Evolutionary conservation across 176 grass and related monocot genomes (phyloP), one percentile per base, ranked within the genome.

Genomic region (Rhynchospora pubera): DNA sequence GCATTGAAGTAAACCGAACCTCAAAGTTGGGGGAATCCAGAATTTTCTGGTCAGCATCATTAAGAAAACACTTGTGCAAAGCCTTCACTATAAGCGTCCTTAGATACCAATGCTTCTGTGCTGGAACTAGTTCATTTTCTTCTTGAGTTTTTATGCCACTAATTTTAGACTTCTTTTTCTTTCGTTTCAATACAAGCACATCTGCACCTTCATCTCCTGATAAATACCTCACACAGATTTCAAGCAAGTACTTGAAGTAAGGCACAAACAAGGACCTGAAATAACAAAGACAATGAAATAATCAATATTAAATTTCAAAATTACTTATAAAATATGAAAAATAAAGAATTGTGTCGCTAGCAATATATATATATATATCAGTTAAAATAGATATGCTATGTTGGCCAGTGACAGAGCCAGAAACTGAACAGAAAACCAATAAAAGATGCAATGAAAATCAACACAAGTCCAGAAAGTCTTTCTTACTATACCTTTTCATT

Each of bases 191-290:
- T 72, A 53, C 67, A 28, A 65, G 43, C 78, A 84, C 83, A 79
- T 77, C 57, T 62, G 52, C 63, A 89, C 85, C 85, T 80, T 90
- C 79, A 57, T 58, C 55, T 30, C 70, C 90, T 47, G 87, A 88
- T 45, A 98, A 88, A 87, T 83, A 91, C 62, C 72, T 89, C 62
- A 98, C 65, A 51, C 85, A 94, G 81, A 81, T 89, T 78, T 93
- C 87, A 2, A 98, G 79, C 80, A 98, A 88, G 84, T 93, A 91
- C 79, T 98, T 94, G 90, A 92, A 98, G 86, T 98, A 98, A 76
- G 95, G 95, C 89, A 88, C 89, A 84, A 98, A 94, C 57, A 98
- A 76, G 79, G 95, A 94, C 85, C 95, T 94, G 86, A 46, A 23
- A 2, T 61, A 10, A 84, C 3, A 86, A 79, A 85, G 77, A 84